phyloP scores from a whole-genome alignment of 495 filamentous ascomycete genomes.

The Podospora didyma region DNA sequence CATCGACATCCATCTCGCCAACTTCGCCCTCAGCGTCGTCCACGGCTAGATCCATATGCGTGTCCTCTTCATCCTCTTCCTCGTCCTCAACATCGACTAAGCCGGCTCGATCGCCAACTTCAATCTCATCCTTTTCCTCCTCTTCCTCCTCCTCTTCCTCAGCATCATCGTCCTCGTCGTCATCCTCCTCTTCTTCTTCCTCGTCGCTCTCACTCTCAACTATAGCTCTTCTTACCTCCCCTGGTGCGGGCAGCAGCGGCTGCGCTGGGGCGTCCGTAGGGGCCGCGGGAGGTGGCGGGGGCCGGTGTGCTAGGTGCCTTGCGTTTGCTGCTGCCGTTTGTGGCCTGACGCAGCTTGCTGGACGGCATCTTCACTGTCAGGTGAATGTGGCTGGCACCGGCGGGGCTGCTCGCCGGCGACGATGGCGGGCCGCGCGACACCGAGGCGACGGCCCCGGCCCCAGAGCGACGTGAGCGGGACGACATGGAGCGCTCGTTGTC shows the following conservation, averaged over 20 bases:
- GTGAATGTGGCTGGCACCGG: slow-evolving; percentile 58
- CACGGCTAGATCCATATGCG: slow-evolving; percentile 26
- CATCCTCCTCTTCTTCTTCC: slow-evolving; percentile 45
- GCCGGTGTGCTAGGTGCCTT: slow-evolving; percentile 15
- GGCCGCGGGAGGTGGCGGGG: slow-evolving; percentile 21
- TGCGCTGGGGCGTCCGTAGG: slow-evolving; percentile 41
- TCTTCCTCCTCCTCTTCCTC: slow-evolving; percentile 30
- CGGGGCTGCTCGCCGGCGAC: slow-evolving; percentile 37
- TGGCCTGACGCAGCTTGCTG: slow-evolving; percentile 76
- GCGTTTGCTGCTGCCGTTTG: slow-evolving; percentile 43
- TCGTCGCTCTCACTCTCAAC: slow-evolving; percentile 57
- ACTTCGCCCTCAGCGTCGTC: slow-evolving; percentile 41
- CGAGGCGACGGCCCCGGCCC: slow-evolving; percentile 42
- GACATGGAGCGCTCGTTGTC: slow-evolving; percentile 46
- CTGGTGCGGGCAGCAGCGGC: slow-evolving; percentile 55
- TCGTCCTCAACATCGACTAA: slow-evolving; percentile 25
- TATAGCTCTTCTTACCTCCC: slow-evolving; percentile 64
- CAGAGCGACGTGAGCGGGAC: slow-evolving; percentile 46
- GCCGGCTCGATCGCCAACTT: slow-evolving; percentile 35
- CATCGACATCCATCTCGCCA: slow-evolving; percentile 45
- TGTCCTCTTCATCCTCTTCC: slow-evolving; percentile 29
- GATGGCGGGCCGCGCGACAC: slow-evolving; percentile 53
- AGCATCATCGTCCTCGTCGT: slow-evolving; percentile 16
- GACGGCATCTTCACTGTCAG: slow-evolving; percentile 83
- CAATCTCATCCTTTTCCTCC: slow-evolving; percentile 31